Base-by-base conservation (phyloP, 345 rosid genomes). In the Rhodamnia argentea region DNA sequence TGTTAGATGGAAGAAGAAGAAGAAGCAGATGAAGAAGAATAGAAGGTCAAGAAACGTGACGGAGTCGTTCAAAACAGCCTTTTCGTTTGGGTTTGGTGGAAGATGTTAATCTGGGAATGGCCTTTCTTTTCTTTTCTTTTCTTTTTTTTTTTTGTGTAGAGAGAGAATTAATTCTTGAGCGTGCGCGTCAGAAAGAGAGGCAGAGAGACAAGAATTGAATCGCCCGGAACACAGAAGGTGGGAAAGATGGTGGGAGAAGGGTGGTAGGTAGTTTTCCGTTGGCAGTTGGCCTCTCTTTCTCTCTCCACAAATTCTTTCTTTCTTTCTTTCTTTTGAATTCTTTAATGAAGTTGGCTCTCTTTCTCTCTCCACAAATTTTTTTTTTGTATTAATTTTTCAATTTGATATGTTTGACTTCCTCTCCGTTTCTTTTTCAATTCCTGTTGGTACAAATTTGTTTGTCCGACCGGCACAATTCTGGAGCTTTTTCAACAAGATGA, bases 251-350 rank as follows among this genome's bases (percentile, higher is more conserved):
- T 51, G 84, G 58, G 32, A 70, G 81, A 70, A 37, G 13, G 90
- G 86, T 87, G 91, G 91, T 87, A 52, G 93, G 95, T 90, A 88
- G 91, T 89, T 90, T 82, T 87, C 89, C 54, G 92, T 91, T 92
- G 88, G 93, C 50, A 29, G 91, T 88, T 56, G 22, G 32, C 86
- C 11, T 75, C 86, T 86, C 78, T 44, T 56, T 85, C 81, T 87
- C 88, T 58, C 62, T 24, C 32, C 52, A 6, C 55, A 13, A 13
- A 22, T 4, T 29, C 37, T 52, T 52, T 2, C 27, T 47, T 10
- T 26, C 3, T 50, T 26, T 42, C 24, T 42, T 51, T 51, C 11
- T 51, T 51, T 51, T 10, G 18, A 22, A 1, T 32, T 51, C 51
- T 29, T 44, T 37, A 4, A 59, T 5, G 13, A 42, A 44, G 23